phyloP scores from a whole-genome alignment of 768 basidiomycete species.

The Auriscalpium orientale region DNA sequence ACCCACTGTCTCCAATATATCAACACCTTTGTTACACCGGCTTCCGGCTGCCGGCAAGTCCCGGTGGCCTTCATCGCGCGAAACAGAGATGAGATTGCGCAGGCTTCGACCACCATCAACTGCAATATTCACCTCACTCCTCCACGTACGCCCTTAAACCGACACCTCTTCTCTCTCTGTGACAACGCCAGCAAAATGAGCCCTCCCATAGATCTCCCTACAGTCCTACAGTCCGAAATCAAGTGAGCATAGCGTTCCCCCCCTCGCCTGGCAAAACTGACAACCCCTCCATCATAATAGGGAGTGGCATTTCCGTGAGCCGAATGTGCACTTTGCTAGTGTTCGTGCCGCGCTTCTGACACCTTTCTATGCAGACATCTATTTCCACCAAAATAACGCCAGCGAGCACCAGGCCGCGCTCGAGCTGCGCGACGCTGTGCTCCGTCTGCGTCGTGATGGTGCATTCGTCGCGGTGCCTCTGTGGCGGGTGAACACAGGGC shows the following conservation, averaged over 20 bases:
- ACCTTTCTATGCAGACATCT: conserved; percentile 49
- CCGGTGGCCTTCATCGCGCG: too few species aligned
- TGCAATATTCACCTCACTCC: too few species aligned
- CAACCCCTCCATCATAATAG: conserved; percentile 24
- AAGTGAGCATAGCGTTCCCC: conserved; percentile 35
- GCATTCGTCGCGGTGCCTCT: conserved; percentile 77
- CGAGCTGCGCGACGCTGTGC: conserved; percentile 61
- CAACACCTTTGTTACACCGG: too few species aligned
- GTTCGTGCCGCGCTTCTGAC: neutral
- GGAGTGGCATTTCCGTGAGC: conserved; percentile 76
- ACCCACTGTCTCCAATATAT: too few species aligned
- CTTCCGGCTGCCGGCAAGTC: too few species aligned
- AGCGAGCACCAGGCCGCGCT: conserved; percentile 58
- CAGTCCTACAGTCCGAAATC: conserved; percentile 53
- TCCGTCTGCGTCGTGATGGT: conserved; percentile 63
- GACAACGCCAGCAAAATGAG: conserved; percentile 4
- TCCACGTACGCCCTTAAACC: too few species aligned
- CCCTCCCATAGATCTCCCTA: conserved; percentile 45
- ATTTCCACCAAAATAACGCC: conserved; percentile 64
- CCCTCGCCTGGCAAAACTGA: neutral
- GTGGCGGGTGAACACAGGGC: conserved; percentile 59
- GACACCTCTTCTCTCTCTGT: too few species aligned
- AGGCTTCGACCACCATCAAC: too few species aligned
- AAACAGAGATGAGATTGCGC: too few species aligned
- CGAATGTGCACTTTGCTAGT: neutral